Evolutionary conservation across 495 filamentous ascomycete genomes (phyloP), one percentile per base, ranked within the genome.

Genomic region (Penicillium ucsense): DNA sequence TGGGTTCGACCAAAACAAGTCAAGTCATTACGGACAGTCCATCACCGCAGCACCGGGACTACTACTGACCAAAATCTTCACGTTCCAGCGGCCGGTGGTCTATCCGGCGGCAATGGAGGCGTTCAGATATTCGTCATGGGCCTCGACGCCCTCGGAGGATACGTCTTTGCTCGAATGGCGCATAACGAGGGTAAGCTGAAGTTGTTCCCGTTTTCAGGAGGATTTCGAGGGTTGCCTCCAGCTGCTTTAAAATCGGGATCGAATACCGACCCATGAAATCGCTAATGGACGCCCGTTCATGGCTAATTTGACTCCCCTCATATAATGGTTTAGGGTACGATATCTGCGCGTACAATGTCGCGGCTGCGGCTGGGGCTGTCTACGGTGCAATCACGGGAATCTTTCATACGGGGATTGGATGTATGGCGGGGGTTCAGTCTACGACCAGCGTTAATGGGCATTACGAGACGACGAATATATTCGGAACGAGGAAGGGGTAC

Each of bases 131-230:
- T 44, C 30, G 9, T 52, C 27, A 35, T 52, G n/a, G 53, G 53
- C 7, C 44, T 55, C 30, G 45, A 55, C 31, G 48, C 53, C 5
- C 39, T 55, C 8, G 53, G 49, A 1, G 53, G 53, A 4, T 55
- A 55, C 29, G 53, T 55, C 1, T 55, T 55, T 46, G 53, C 53
- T 42, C 53, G 53, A 5, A 55, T 55, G 53, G 49, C 49, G 5
- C 53, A 55, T 30, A 55, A 55, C 37, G 41, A 35, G 28, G 53
- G 51, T 50, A 35, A 31, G 29, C 9, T 4, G 9, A 10, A 35
- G 7, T 11, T 29, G n/a, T 40, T 40, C 20, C 11, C 12, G 3
- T 1, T 5, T 31, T 4, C 38, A 20, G 20, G 20, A 20, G 20
- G 20, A 20, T 20, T 20, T 20, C 20, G 20, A 20, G 20, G 20